Evolutionary conservation across 2,329 filamentous ascomycete genomes (phyloP).

Genomic region (Sclerotiophoma versabilis): DNA sequence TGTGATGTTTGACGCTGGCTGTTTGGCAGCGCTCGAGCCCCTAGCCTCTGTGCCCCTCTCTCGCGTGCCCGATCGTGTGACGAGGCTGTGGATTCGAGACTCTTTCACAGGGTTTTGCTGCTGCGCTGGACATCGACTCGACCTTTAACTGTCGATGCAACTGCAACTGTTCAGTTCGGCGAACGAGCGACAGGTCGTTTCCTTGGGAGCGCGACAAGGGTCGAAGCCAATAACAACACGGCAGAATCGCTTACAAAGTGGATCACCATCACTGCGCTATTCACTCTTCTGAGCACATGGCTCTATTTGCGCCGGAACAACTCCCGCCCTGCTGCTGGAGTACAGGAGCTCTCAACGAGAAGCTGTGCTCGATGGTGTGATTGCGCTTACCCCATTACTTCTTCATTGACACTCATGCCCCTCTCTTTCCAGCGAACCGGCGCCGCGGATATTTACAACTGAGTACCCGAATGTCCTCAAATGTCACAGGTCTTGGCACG

Average conservation of each 20-base stretch:
- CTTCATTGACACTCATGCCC: constrained; percentile 1
- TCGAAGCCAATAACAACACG: constrained; percentile 20
- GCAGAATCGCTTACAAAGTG: constrained; percentile 24
- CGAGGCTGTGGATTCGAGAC: background rate
- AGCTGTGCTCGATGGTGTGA: constrained; percentile 13
- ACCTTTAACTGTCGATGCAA: background rate
- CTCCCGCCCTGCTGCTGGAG: constrained; percentile 11
- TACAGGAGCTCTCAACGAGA: constrained; percentile 2
- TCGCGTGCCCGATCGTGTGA: constrained; percentile 3
- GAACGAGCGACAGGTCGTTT: constrained; percentile 7
- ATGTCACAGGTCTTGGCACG: constrained; percentile 19
- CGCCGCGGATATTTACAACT: constrained; percentile 11
- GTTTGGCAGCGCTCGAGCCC: constrained; percentile 4
- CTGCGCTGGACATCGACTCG: background rate
- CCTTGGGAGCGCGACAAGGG: constrained; percentile 10
- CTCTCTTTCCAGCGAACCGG: constrained; percentile 15
- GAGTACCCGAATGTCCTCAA: constrained; percentile 21
- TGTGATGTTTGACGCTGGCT: constrained; percentile 9
- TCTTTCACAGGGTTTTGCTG: background rate
- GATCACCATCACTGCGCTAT: constrained; percentile 20
- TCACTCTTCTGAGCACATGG: constrained; percentile 22
- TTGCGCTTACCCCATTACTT: constrained; percentile 9
- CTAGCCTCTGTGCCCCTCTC: constrained; percentile 2
- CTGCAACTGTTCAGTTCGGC: constrained; percentile 4
- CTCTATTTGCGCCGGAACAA: constrained; percentile 16